Conservation (phyloP, 2,329 filamentous ascomycete genomes). For the Leptosphaerulina australis region DNA sequence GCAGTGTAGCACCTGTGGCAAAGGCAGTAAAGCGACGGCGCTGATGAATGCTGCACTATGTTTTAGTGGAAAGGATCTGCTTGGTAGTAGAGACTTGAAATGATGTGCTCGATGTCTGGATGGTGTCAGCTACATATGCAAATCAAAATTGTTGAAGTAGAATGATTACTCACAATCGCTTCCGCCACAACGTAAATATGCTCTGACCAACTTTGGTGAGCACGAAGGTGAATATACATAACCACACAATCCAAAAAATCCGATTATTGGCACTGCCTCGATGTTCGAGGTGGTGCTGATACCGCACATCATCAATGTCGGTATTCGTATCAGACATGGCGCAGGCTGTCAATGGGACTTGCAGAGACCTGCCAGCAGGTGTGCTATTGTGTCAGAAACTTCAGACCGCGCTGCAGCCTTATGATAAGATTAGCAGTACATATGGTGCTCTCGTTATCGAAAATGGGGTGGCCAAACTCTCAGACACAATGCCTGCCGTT, state of each 20-base stretch:
- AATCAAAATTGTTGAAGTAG: not conserved
- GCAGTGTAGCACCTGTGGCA: not conserved
- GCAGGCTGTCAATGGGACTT: not conserved
- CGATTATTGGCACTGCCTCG: slow-evolving; percentile 25
- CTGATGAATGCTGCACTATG: slow-evolving; percentile 10
- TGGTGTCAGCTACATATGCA: not conserved
- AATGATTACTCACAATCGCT: slow-evolving; percentile 21
- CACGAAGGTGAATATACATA: slow-evolving; percentile 16
- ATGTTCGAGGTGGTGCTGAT: slow-evolving; percentile 34
- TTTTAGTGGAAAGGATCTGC: not conserved
- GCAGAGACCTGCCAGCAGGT: slow-evolving; percentile 12
- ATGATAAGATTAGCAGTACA: too few relatives aligned
- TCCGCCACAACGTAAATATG: slow-evolving; percentile 15
- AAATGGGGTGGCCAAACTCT: not conserved
- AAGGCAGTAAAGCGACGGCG: slow-evolving; percentile 14
- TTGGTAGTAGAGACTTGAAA: not conserved
- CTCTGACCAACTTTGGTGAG: slow-evolving; percentile 2
- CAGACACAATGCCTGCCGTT: slow-evolving; percentile 3
- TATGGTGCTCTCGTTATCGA: not conserved
- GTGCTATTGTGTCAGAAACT: not conserved
- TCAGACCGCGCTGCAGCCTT: too few relatives aligned
- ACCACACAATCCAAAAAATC: slow-evolving; percentile 27
- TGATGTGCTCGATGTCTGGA: slow-evolving; percentile 14
- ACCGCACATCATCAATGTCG: slow-evolving; percentile 31
- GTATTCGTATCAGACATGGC: slow-evolving; percentile 1